Base-by-base conservation (phyloP, 1,139 yeast species). In the Debaryomycetaceae sp. region DNA sequence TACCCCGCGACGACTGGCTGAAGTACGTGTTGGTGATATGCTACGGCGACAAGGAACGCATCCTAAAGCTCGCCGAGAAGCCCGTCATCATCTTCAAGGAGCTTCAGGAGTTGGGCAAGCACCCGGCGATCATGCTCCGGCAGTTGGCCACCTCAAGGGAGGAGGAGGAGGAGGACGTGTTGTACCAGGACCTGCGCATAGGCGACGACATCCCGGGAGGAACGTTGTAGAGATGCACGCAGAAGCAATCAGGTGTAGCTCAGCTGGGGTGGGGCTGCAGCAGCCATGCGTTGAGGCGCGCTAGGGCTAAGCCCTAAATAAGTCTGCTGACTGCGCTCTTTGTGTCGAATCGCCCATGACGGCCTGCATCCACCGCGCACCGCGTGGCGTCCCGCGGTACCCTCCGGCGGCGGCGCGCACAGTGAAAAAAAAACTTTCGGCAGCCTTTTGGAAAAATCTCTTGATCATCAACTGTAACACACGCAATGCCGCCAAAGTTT, bases 121-220 rank as follows among this genome's bases (percentile, higher is more conserved):
- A 83, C 47, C 97, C 98, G 0, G 86, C 95, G 1, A 88, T 89
- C 37, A 89, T 89, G 96, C 69, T 89, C 34, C 63, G 97, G 41
- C 94, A 85, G 45, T 70, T 83, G 37, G 94, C 89, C 21, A 40
- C 42, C 18, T 28, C 32, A 23, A 28, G 27, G 10, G 57, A 51
- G 23, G 49, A 45, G n/a, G 78, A 63, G 29, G 59, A 50, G 15
- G 59, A 54, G 27, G 55, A 44, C 27, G 53, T 49, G 6, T 37
- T 55, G 18, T 65, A 64, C 33, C 71, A 63, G 36, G 69, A 67
- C 37, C 53, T 67, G 17, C 48, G 72, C 34, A 64, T 67, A 18
- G 71, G 68, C 3, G 65, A 62, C 32, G 73, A 66, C 32, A 71
- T 74, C 16, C 79, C 80, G 2, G 80, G 80, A 3, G 80, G 80